These are phyloP conservation scores for Medicago lupulina DNA, from an alignment of 306 rosid genomes.

Conservation along the genomic window DNA sequence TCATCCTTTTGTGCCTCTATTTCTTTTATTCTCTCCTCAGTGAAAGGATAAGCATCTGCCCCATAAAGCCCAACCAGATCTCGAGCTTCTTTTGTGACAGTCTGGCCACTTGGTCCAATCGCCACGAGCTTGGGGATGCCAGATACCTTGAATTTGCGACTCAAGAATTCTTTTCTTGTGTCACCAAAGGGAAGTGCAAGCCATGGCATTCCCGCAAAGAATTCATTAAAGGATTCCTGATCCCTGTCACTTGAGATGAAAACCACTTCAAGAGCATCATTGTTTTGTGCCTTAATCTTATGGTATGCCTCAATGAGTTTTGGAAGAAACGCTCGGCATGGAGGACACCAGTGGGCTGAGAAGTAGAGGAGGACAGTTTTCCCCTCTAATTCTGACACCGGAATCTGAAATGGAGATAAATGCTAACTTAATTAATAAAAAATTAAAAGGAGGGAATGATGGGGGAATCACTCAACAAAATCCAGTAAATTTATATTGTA, in stretches of 20 bases:
- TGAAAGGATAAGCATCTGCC: constrained; percentile 78
- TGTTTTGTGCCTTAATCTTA: constrained; percentile 63
- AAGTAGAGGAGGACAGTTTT: constrained; percentile 77
- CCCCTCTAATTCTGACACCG: constrained; percentile 68
- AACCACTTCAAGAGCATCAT: constrained; percentile 66
- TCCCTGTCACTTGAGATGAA: constrained; percentile 79
- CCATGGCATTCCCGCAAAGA: constrained; percentile 83
- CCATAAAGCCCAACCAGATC: constrained; percentile 53
- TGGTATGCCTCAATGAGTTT: constrained; percentile 65
- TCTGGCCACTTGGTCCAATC: constrained; percentile 67
- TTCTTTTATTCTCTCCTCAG: constrained; percentile 56
- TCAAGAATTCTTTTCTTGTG: constrained; percentile 61
- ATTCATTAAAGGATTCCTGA: constrained; percentile 65
- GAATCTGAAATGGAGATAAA: constrained; percentile 52
- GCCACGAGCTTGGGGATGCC: constrained; percentile 75
- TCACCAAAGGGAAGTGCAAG: constrained; percentile 82
- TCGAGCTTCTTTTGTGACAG: constrained; percentile 65
- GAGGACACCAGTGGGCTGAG: constrained; percentile 90
- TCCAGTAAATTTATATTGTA: background rate
- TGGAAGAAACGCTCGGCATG: constrained; percentile 80
- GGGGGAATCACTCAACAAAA: background rate
- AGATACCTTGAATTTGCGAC: constrained; percentile 60
- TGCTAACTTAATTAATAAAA: constrained; percentile 3
- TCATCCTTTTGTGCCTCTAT: constrained; percentile 56
- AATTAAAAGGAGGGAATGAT: background rate